Evolutionary conservation across 2,329 filamentous ascomycete species (phyloP).

Genomic region (Botrytis byssoidea): DNA sequence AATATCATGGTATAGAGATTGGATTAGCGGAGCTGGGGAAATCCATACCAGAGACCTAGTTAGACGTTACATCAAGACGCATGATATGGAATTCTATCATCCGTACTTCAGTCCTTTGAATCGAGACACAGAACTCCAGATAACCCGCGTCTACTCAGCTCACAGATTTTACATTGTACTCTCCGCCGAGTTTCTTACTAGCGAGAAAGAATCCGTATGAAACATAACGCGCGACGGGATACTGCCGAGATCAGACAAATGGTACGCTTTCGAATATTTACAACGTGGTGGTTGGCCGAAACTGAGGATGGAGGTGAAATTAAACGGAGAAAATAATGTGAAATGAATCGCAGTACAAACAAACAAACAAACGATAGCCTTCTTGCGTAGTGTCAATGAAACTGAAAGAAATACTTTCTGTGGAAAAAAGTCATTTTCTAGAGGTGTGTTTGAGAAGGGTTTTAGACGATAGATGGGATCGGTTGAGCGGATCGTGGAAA

Average conservation of each 20-base stretch:
- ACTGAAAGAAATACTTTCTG: background rate
- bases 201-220: background rate
- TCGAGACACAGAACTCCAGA: background rate
- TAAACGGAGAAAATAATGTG: too few species aligned
- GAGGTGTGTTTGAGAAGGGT: background rate
- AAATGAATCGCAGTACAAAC: too few species aligned
- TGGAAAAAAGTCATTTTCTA: background rate
- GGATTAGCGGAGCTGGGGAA: fast-evolving
- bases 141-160: fast-evolving
- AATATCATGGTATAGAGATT: background rate
- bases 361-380: too few species aligned
- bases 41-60: fast-evolving
- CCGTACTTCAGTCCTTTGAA: fast-evolving
- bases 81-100: background rate
- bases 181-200: background rate
- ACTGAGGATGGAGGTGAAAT: background rate
- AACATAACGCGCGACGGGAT: fast-evolving
- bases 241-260: background rate
- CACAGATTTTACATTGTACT: background rate
- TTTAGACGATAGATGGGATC: background rate
- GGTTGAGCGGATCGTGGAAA: background rate
- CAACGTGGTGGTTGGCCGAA: background rate
- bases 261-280: background rate
- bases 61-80: background rate
- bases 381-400: too few species aligned